These are phyloP conservation scores for Venturia carpophila DNA, from an alignment of 2,329 filamentous ascomycete species.

Conservation along the genomic window DNA sequence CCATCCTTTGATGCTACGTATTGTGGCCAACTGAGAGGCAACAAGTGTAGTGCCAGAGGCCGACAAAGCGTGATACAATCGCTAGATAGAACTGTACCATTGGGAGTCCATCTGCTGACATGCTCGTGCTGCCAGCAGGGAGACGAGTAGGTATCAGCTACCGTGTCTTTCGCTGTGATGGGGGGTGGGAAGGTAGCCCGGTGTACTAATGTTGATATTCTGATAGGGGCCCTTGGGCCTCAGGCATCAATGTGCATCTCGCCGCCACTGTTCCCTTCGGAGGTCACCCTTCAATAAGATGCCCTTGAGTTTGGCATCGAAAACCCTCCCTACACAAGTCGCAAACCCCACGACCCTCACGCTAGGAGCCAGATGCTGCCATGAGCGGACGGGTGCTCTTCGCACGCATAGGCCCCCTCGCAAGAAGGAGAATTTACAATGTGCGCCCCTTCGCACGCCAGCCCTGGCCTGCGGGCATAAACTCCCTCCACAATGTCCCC, in stretches of 20 bases:
- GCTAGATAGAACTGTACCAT: neutral
- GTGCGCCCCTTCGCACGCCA: constrained; percentile 41
- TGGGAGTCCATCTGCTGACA: neutral
- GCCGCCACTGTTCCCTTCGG: neutral
- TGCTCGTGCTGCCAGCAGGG: neutral
- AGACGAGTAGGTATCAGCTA: neutral
- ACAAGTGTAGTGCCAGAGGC: neutral
- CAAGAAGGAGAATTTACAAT: constrained; percentile 52
- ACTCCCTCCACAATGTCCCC: constrained; percentile 70
- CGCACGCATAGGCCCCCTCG: constrained; percentile 59
- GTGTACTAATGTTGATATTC: too few relatives aligned
- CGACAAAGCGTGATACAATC: neutral
- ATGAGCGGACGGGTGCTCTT: constrained; percentile 72
- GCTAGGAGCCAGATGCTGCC: constrained; percentile 22
- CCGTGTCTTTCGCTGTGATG: too few relatives aligned
- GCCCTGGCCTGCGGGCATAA: constrained; percentile 46
- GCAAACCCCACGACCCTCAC: neutral
- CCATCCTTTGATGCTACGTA: neutral
- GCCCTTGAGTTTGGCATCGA: neutral
- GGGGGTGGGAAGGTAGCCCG: too few relatives aligned
- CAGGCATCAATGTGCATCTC: too few relatives aligned
- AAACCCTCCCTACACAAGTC: neutral
- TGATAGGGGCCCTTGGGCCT: too few relatives aligned
- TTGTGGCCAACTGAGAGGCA: neutral
- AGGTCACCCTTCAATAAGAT: neutral